These are phyloP conservation scores for Cordyceps javanica DNA, from an alignment of 2,329 filamentous ascomycete species.

Conservation along the genomic window DNA sequence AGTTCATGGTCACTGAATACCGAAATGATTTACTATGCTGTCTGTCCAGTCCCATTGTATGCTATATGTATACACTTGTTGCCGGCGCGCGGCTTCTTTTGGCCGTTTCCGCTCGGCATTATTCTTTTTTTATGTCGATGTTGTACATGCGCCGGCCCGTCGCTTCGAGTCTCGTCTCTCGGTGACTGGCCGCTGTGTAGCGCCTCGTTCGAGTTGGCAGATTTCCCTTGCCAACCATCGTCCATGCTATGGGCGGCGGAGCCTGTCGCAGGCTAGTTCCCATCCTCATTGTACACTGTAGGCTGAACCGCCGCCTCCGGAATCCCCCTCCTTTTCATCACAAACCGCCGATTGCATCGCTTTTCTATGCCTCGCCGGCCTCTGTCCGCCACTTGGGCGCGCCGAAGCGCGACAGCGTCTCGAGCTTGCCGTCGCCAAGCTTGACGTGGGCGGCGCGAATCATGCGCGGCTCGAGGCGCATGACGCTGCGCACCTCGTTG, in stretches of 20 bases:
- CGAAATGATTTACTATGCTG: background rate
- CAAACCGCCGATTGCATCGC: background rate
- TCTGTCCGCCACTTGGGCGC: slow-evolving; percentile 42
- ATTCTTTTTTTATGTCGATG: background rate
- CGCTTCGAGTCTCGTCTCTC: background rate
- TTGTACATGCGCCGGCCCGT: background rate
- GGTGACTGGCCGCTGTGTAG: background rate
- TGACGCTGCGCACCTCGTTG: slow-evolving; percentile 64
- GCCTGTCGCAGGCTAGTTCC: too few species aligned
- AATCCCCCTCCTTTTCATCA: background rate
- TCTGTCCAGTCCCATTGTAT: background rate
- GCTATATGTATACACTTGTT: slow-evolving; percentile 1
- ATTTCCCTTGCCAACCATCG: too few species aligned
- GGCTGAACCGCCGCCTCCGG: too few species aligned
- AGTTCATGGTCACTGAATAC: background rate
- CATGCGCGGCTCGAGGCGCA: slow-evolving; percentile 84
- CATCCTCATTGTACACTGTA: too few species aligned
- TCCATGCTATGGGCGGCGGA: too few species aligned
- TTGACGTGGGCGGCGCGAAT: slow-evolving; percentile 83
- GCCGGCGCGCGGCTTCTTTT: background rate
- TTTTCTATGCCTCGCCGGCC: slow-evolving; percentile 24
- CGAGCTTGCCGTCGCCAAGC: slow-evolving; percentile 61
- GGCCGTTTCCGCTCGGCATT: background rate
- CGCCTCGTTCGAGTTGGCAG: background rate
- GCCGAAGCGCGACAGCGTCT: slow-evolving; percentile 44